Evolutionary conservation across 306 rosid genomes (phyloP), one percentile per base, ranked within the genome.

Genomic region (Gastrolobium villosum): DNA sequence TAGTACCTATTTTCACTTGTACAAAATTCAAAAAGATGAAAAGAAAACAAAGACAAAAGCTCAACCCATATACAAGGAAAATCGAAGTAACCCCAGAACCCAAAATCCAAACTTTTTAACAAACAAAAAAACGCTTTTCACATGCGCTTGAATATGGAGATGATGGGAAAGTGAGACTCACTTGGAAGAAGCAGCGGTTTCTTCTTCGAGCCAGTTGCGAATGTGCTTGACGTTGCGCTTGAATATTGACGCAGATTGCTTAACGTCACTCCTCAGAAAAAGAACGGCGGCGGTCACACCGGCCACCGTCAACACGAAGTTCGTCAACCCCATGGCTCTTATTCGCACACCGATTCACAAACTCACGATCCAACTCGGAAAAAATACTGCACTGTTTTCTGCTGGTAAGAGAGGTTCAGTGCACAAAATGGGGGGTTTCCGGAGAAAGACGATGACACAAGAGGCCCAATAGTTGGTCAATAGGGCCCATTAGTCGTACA

Each of bases 151-250:
- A 59, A 55, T 0, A 31, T 34, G 26, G n/a, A 62, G 6, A 64
- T 1, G 43, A 44, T 2, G 35, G 2, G 9, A 44, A 32, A 3
- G 48, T 1, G 15, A 11, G 5, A 26, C 77, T 66, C 0, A 84
- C 88, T 84, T 87, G 79, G 90, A 59, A 26, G 85, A 46, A 57
- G 56, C n/a, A 13, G 88, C 83, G 36, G 86, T 60, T 84, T 87
- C 90, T 87, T 84, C 79, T 76, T 87, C 87, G 32, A 87, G 90
- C 88, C 90, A 84, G 5, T 78, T 10, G 48, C 88, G 90, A 43
- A 87, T 76, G 54, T 87, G 88, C 66, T 84, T 87, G 31, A 84
- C 83, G 70, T 87, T 87, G 31, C 86, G 81, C 64, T 65, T 50
- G 81, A 87, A 84, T 4, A 79, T 44, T 11, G 83, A 28, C 0